Evolutionary conservation across 805 yeast genomes (phyloP), one percentile per base, ranked within the genome.

Genomic region (Sungouiella thailandica): DNA sequence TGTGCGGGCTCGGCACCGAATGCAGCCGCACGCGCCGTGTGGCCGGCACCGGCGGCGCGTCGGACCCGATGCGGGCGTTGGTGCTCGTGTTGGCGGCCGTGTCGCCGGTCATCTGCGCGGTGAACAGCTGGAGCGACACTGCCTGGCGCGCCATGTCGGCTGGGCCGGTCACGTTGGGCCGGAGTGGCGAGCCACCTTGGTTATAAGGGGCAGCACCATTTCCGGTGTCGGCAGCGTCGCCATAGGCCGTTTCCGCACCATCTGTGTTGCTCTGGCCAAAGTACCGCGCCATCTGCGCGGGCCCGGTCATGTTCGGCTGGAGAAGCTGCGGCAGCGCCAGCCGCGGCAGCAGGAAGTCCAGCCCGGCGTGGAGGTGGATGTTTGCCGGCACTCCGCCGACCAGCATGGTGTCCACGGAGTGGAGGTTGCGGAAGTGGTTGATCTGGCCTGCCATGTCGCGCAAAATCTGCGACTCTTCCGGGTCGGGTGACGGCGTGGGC

Each of bases 391-490:
- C 72, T n/a, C 90, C 89, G 46, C 72, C 78, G 12, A 78, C 71
- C 28, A 83, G 74, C 3, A 81, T 88, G 35, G 85, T 78, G 52
- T 87, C 96, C 24, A 84, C 86, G 18, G 65, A 52, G 42, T 79
- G 75, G 36, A 87, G 81, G 49, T 83, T 80, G 32, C 76, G 80
- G 58, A 87, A 87, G 31, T 54, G 60, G 41, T 78, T 78, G 35
- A 82, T 74, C 10, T 83, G 81, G 9, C 83, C 81, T 46, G 78
- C 83, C 79, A 83, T 81, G 43, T 80, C 89, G 40, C 74, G 75
- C 20, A 83, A 63, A 28, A 78, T 83, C 45, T 80, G 83, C 43
- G 75, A 80, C 40, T 83, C 94, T 41, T 80, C 82, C 28, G 74
- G 78, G 15, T 72, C 74, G 29, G 49, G 55, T 25, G 54, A 49